Conservation (phyloP, 805 yeast species). For the Candida nitratophila region DNA sequence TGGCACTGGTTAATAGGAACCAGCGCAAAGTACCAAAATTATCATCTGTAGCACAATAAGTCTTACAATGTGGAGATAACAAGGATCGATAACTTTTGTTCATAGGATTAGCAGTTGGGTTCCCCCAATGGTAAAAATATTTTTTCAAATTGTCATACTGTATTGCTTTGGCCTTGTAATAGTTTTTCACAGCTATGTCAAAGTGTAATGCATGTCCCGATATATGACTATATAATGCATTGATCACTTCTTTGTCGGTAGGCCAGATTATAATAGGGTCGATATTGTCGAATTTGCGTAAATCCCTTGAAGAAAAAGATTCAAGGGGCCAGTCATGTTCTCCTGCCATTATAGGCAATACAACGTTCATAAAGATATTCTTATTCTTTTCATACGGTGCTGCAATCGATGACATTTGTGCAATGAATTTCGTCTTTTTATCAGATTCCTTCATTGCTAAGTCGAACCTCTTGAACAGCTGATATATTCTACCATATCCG, state of each 20-base stretch:
- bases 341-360: constrained; percentile 37
- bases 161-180: constrained; percentile 15
- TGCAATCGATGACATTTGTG: constrained; percentile 45
- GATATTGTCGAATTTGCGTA: constrained; percentile 14
- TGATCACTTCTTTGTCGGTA: constrained; percentile 19
- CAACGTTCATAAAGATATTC: constrained; percentile 40
- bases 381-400: constrained; percentile 31
- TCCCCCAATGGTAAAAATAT: constrained; percentile 40
- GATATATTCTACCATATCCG: constrained; percentile 43
- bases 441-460: constrained; percentile 11
- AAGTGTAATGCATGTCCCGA: constrained; percentile 25
- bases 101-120: constrained; percentile 21
- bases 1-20: constrained; percentile 70
- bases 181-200: constrained; percentile 7
- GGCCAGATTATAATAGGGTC: constrained; percentile 29
- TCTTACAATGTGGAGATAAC: constrained; percentile 54
- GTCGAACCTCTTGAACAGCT: constrained; percentile 29
- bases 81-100: constrained; percentile 18
- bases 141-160: constrained; percentile 38
- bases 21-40: constrained; percentile 48
- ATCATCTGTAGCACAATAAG: constrained; percentile 50
- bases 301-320: no score
- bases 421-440: constrained; percentile 26
- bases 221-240: constrained; percentile 10
- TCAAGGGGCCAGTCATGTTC: constrained; percentile 6